Percentiles rank a stretch among this genome's conserved stretches.
phyloP scores from a whole-genome alignment of 2,329 filamentous ascomycete genomes.

The Aspergillus clavatus region DNA sequence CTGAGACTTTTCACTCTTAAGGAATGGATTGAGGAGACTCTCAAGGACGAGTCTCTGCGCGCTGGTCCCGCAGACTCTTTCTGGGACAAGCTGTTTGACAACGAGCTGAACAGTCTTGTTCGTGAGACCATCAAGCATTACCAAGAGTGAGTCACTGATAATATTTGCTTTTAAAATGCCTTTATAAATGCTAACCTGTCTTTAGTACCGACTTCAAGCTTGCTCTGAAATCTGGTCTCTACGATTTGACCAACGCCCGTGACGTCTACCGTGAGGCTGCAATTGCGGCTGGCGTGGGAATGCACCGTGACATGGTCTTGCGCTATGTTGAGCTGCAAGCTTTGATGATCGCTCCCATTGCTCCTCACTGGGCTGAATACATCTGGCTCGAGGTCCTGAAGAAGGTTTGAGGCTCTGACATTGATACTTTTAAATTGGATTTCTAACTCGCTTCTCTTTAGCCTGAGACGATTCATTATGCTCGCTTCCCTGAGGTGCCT shows the following conservation, averaged over 20 bases:
- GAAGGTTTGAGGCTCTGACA: constrained; percentile 42
- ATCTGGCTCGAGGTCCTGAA: constrained; percentile 89
- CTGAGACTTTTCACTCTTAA: constrained; percentile 76
- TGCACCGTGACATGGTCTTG: constrained; percentile 76
- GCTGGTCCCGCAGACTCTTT: constrained; percentile 70
- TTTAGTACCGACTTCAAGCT: constrained; percentile 70
- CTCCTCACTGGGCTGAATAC: constrained; percentile 91
- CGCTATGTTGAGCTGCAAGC: constrained; percentile 85
- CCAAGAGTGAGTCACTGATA: constrained; percentile 49
- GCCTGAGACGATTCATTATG: constrained; percentile 70
- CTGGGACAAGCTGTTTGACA: constrained; percentile 85
- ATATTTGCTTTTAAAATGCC: background rate
- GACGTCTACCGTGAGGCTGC: constrained; percentile 87
- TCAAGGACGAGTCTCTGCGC: constrained; percentile 69
- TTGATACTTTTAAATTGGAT: background rate
- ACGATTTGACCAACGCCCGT: constrained; percentile 82
- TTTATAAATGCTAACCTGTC: constrained; percentile 12
- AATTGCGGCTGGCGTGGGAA: constrained; percentile 69
- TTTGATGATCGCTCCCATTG: constrained; percentile 73
- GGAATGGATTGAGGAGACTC: constrained; percentile 87
- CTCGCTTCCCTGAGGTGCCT: constrained; percentile 67
- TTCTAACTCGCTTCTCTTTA: constrained; percentile 28
- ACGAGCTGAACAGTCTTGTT: constrained; percentile 85
- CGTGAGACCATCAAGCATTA: constrained; percentile 75
- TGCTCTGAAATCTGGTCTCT: constrained; percentile 79